Conservation (phyloP, 1,284 basidiomycete species). For the Trichosporon faecale region DNA sequence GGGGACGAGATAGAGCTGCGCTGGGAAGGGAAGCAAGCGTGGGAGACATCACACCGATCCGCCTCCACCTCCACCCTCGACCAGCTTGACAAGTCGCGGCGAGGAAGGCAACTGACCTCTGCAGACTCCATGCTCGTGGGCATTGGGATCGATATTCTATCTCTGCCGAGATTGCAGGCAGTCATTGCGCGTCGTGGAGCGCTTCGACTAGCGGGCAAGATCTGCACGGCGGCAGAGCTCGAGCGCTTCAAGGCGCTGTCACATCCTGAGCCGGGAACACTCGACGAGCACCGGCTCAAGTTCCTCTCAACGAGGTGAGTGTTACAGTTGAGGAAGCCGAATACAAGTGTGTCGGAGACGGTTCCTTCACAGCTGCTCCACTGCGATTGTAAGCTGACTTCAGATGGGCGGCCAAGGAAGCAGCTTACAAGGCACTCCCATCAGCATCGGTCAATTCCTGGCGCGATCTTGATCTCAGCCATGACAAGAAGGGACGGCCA, state of each 20-base stretch:
- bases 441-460: conserved; percentile 63
- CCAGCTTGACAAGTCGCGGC: not conserved
- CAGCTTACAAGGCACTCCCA: conserved; percentile 82
- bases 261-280: conserved; percentile 14
- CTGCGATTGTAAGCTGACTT: conserved; percentile 7
- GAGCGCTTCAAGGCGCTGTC: conserved; percentile 18
- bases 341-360: not conserved
- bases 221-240: conserved; percentile 57
- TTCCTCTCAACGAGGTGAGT: conserved; percentile 5
- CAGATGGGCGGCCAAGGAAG: conserved; percentile 84
- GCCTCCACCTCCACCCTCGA: not conserved
- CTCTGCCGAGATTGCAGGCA: conserved; percentile 63
- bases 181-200: conserved; percentile 59
- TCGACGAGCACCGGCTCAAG: conserved; percentile 9
- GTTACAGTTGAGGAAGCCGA: not conserved
- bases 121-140: conserved; percentile 59
- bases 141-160: conserved; percentile 73
- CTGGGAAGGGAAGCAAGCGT: not conserved
- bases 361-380: not conserved
- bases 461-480: conserved; percentile 62
- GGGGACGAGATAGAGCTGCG: not conserved
- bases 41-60: not conserved
- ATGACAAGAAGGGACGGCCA: conserved; percentile 30
- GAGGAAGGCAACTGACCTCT: not conserved
- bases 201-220: conserved; percentile 59